A percentile compares a stretch with the other conserved stretches of the same genome.
These are phyloP conservation scores for Umbilicus rupestris DNA, from an alignment of 164 flowering plant genomes.

Conservation along the genomic window DNA sequence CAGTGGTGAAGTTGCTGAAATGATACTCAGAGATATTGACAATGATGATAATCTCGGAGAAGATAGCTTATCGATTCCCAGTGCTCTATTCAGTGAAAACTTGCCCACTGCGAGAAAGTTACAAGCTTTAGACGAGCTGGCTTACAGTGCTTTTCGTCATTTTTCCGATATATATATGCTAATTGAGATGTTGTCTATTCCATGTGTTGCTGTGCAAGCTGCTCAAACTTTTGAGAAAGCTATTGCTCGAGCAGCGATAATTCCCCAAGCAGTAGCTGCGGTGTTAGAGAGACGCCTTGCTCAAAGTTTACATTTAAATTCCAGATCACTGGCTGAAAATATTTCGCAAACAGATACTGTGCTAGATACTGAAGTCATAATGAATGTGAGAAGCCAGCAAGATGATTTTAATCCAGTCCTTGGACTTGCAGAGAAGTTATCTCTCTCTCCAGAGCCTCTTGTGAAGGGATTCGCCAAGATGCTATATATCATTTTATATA, in stretches of 20 bases:
- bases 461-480: constrained; percentile 74
- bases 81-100: constrained; percentile 46
- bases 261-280: constrained; percentile 60
- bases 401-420: constrained; percentile 77
- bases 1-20: constrained; percentile 78
- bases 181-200: constrained; percentile 82
- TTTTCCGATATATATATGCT: constrained; percentile 75
- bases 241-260: constrained; percentile 62
- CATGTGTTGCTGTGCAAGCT: constrained; percentile 78
- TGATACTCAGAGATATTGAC: constrained; percentile 71
- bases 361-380: constrained; percentile 37
- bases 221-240: constrained; percentile 88
- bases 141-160: constrained; percentile 27
- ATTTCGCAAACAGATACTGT: constrained; percentile 33
- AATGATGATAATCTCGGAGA: constrained; percentile 46
- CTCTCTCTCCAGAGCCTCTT: constrained; percentile 56
- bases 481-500: constrained; percentile 68
- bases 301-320: constrained; percentile 32
- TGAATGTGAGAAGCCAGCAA: constrained; percentile 34
- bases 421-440: constrained; percentile 81
- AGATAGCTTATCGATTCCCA: constrained; percentile 25
- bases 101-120: constrained; percentile 32
- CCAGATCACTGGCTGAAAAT: constrained; percentile 36
- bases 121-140: constrained; percentile 35
- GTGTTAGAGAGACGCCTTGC: constrained; percentile 79